A percentile compares a stretch with the other conserved stretches of the same genome.
Conservation (phyloP, 2,329 filamentous ascomycete species). For the Tolypocladium ophioglossoides region DNA sequence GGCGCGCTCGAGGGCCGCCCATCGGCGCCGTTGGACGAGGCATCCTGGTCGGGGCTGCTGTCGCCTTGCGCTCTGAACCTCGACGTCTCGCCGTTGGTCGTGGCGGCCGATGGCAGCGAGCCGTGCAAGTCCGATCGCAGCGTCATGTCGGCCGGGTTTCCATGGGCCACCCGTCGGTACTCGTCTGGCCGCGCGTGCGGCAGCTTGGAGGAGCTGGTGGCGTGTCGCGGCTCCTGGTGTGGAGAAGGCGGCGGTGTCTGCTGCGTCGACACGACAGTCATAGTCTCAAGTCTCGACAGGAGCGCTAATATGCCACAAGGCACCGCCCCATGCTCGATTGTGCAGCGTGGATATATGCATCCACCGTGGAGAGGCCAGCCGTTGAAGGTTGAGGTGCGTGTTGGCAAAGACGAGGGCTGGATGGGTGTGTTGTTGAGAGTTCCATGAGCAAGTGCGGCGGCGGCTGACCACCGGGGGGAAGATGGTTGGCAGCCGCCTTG, state of each 20-base stretch:
- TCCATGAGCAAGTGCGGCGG: neutral
- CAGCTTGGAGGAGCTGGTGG: slow-evolving; percentile 14
- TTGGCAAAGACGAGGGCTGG: neutral
- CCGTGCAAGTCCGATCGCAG: slow-evolving; percentile 21
- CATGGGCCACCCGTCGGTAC: slow-evolving; percentile 9
- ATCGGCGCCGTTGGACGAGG: slow-evolving; percentile 18
- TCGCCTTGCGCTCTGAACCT: slow-evolving; percentile 16
- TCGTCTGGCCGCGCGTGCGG: slow-evolving; percentile 12
- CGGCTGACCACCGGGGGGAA: neutral
- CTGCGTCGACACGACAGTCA: slow-evolving; percentile 7
- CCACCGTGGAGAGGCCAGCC: neutral
- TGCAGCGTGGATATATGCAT: neutral
- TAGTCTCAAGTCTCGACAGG: slow-evolving; percentile 1
- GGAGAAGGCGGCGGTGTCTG: slow-evolving; percentile 8
- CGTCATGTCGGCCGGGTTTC: slow-evolving; percentile 18
- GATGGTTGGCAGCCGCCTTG: neutral
- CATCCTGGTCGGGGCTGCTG: slow-evolving; percentile 17
- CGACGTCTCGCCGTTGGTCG: slow-evolving; percentile 18
- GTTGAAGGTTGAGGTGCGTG: neutral
- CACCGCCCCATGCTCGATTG: slow-evolving; percentile 2
- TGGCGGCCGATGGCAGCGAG: slow-evolving; percentile 15
- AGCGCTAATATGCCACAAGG: neutral
- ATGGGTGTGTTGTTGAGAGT: neutral
- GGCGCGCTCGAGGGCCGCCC: slow-evolving; percentile 36
- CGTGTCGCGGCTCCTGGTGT: slow-evolving; percentile 3